Base-by-base conservation (phyloP, 2,329 filamentous ascomycete genomes). In the Scedosporium boydii region DNA sequence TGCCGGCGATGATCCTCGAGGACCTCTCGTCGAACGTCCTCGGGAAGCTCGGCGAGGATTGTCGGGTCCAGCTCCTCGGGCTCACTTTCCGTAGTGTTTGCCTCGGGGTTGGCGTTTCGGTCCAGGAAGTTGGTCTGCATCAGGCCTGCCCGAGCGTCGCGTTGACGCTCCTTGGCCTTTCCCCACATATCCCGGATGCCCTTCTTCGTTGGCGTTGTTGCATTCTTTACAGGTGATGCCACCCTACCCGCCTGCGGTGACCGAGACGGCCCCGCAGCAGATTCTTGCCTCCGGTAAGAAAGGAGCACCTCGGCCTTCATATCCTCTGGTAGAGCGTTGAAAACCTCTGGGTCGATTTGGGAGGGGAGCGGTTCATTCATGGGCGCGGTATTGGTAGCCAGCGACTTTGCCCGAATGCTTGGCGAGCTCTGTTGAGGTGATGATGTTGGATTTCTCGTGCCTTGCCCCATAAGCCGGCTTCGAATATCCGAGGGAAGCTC, bases 401-500 rank as follows among this genome's bases (percentile, higher is more conserved):
- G 68, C 64, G 73, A 64, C 53, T 68, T 67, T 12, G 60, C 41
- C 53, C 74, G 74, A 65, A 70, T 26, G 38, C 66, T 51, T 46
- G 71, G 70, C 14, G 72, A 71, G 63, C 70, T 65, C 41, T 73
- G 68, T 63, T 73, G 65, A 55, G 68, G 67, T 12, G 62, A 38
- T 51, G 64, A 68, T 38, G 12, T 12, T 58, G 58, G 65, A 38
- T 66, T 65, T 64, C 16, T 38, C 23, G 23, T 21, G 63, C 76
- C 78, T 69, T 88, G 87, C 7, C 82, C 82, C 65, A 89, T 80
- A 9, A 98, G 80, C 69, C 85, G 90, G 38, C 85, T 86, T 64
- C 91, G 84, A 65, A 98, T 96, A 70, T 96, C 91, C 38, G 80
- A 80, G 0, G 93, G 93, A 3, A 99, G 80, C 69, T 96, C 92